Base-by-base conservation (phyloP, 495 filamentous ascomycete species). In the Penicillium arizonense region DNA sequence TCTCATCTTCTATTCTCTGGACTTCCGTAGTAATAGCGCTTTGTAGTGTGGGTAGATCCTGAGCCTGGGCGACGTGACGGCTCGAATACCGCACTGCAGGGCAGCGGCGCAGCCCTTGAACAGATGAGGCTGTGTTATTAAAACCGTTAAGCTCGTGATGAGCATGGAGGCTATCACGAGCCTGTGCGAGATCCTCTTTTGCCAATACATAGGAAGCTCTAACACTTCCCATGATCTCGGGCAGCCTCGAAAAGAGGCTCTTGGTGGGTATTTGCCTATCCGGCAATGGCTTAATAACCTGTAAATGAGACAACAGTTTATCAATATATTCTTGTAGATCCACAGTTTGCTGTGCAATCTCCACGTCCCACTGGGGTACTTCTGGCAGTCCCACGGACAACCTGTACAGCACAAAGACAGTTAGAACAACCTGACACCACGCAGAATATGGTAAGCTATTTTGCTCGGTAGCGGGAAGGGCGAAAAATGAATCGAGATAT, bases 191-290 rank as follows among this genome's bases (percentile, higher is more conserved):
- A 41, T 48, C 48, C 37, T 42, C 49, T 47, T 42, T 57, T 42
- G 43, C 43, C 43, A 36, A 40, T 32, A 42, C 43, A 53, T 53
- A 57, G 12, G 55, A 57, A 42, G 49, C 43, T 24, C 20, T 43
- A 30, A 57, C 55, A 57, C 49, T 57, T 53, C 41, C 55, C 11
- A 57, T 52, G 37, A 57, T 51, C 49, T 57, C 55, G 43, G 42
- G 48, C 21, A 57, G 26, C 37, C 35, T 57, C 26, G 43, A 41
- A 38, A 52, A 57, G 35, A 57, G 55, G 37, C 55, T 57, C 44
- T 48, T 43, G 42, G 55, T 43, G 12, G 49, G 55, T 9, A 57
- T 28, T 48, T 53, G 37, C 16, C 16, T 39, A 18, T 39, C 37
- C 10, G 2, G 37, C 13, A 16, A 48, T 42, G 52, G 52, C 35